Base-by-base conservation (phyloP, 1,284 basidiomycete genomes). In the Phlebopus sp. region DNA sequence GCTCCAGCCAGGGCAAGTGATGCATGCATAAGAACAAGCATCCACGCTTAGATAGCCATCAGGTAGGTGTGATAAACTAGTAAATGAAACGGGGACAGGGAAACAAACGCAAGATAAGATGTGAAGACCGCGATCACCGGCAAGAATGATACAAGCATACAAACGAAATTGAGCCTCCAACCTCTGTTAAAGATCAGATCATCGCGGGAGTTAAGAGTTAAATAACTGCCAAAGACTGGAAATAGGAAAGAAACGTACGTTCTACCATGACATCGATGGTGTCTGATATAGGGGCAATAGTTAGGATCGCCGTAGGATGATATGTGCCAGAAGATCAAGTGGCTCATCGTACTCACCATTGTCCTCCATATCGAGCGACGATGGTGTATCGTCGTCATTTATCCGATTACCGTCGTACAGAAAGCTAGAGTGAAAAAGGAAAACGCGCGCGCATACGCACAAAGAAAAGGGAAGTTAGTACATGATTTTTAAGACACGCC, bases 231-330 rank as follows among this genome's bases (percentile, higher is more conserved):
- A n/a, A n/a, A n/a, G n/a, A n/a, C n/a, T 15, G 17, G 3, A 44
- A 5, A 14, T 8, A 27, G n/a, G 17, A 40, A 44, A 25, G 30
- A 32, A 25, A 84, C 89, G 59, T 74, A 93, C 91, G 90, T 74
- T 94, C 90, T 53, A 93, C 86, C 82, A 93, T 89, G 52, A 93
- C 91, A 77, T 93, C 91, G 68, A 93, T 90, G 8, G 89, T 84
- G 62, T 93, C 86, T 87, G 58, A 37, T 42, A 53, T 35, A 39
- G 39, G 45, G 46, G 46, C 60, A 18, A 51, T 21, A 31, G 25
- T 32, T 23, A 32, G 23, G 23, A 34, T 34, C 15, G 15, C 29
- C 42, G 37, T 25, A 25, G 32, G 37, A 42, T 41, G 23, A 48
- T 13, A 19, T n/a, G n/a, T n/a, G 23, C 7, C 29, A 46, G 5